Conservation (phyloP, 345 rosid species). For the Cardamine occulta region DNA sequence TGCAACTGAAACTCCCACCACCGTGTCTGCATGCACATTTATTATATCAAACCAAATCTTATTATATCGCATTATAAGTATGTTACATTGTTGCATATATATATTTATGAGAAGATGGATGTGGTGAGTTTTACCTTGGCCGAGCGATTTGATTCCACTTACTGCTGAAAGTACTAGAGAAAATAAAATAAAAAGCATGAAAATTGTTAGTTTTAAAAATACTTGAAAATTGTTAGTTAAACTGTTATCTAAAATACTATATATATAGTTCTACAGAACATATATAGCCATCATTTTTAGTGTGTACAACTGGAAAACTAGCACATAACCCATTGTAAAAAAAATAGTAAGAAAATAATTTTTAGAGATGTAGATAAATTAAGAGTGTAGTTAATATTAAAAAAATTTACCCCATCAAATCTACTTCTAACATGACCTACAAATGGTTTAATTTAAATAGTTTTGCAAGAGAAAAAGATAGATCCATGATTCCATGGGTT, state of each 20-base stretch:
- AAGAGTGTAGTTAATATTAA: too few species aligned
- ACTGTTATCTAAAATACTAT: too few species aligned
- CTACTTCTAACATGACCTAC: not conserved
- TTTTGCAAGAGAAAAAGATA: not conserved
- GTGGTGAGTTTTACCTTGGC: conserved; percentile 51
- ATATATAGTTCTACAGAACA: too few species aligned
- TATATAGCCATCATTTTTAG: too few species aligned
- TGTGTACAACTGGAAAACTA: too few species aligned
- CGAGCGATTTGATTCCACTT: conserved; percentile 65
- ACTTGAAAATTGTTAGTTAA: too few species aligned
- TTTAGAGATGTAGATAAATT: too few species aligned
- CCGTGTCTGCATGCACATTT: conserved; percentile 55
- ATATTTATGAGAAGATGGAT: not conserved
- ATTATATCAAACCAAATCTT: not conserved
- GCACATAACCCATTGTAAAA: too few species aligned
- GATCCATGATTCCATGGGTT: not conserved
- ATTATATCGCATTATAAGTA: not conserved
- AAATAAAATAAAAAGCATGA: not conserved
- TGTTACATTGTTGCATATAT: not conserved
- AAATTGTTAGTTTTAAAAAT: not conserved
- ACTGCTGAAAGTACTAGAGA: conserved; percentile 76
- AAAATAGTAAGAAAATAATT: too few species aligned
- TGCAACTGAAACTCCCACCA: conserved; percentile 64
- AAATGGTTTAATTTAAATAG: too few species aligned
- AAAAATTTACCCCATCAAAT: not conserved